Conservation (phyloP, 805 yeast genomes). For the Yarrowia sp. region DNA sequence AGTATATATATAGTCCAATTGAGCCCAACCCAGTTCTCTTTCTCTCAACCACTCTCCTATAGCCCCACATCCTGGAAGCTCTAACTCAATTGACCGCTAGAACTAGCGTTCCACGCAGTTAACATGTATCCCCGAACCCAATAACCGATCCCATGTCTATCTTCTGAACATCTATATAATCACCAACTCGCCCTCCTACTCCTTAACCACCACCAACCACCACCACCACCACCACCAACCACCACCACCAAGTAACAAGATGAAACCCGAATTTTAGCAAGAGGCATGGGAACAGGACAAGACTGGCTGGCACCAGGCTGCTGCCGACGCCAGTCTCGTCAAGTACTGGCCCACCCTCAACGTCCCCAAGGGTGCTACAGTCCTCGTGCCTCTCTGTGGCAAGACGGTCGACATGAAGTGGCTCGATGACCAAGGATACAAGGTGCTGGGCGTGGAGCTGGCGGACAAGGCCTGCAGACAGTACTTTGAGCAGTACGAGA, state of each 20-base stretch:
- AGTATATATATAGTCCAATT: not conserved
- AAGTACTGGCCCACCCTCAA: slow-evolving; percentile 23
- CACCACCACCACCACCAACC: too few species aligned
- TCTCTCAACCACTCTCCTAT: not conserved
- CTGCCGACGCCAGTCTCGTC: slow-evolving; percentile 4
- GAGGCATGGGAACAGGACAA: slow-evolving; percentile 17
- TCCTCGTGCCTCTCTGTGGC: slow-evolving; percentile 11
- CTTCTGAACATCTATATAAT: too few species aligned
- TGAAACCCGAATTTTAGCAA: slow-evolving; percentile 25
- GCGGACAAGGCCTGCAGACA: slow-evolving; percentile 12
- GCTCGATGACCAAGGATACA: slow-evolving; percentile 15
- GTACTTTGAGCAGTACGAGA: slow-evolving; percentile 19
- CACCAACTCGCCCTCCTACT: not conserved
- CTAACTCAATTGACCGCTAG: not conserved
- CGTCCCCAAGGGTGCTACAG: slow-evolving; percentile 1
- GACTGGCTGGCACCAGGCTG: slow-evolving; percentile 20
- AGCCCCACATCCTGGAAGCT: not conserved
- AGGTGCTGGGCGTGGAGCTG: slow-evolving; percentile 18
- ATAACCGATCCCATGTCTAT: not conserved
- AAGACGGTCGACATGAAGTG: slow-evolving; percentile 17
- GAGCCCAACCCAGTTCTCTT: not conserved
- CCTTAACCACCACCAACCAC: too few species aligned
- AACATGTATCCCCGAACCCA: slow-evolving; percentile 4
- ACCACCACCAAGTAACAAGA: not conserved
- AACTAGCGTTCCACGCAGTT: not conserved